Conservation (phyloP, 345 rosid genomes). For the Noccaea bulbosa region DNA sequence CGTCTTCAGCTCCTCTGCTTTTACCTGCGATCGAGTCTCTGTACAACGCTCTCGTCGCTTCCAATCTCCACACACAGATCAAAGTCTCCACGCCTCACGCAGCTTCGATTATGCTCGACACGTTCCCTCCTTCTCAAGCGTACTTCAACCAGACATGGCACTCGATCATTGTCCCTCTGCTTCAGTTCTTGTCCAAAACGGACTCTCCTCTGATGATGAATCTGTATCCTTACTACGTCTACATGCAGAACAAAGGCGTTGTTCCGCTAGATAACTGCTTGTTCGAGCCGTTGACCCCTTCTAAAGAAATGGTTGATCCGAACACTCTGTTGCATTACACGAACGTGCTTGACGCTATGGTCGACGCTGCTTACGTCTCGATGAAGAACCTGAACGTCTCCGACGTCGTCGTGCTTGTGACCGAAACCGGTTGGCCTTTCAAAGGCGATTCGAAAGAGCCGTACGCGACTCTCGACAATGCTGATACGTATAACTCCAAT, state of each 20-base stretch:
- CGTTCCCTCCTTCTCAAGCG: conserved; percentile 95
- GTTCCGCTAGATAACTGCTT: conserved; percentile 88
- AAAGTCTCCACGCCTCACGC: conserved; percentile 95
- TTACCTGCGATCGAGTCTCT: conserved; percentile 85
- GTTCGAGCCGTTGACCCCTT: conserved; percentile 87
- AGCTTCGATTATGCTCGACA: conserved; percentile 73
- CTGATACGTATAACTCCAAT: conserved; percentile 87
- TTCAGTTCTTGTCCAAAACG: conserved; percentile 78
- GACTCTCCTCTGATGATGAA: conserved; percentile 95
- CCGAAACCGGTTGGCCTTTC: conserved; percentile 93
- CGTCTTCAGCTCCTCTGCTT: conserved; percentile 79
- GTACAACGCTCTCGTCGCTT: conserved; percentile 86
- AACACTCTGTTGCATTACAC: conserved; percentile 94
- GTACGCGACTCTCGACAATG: conserved; percentile 80
- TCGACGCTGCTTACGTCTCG: conserved; percentile 88
- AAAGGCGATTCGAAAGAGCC: conserved; percentile 86
- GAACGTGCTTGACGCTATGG: conserved; percentile 92
- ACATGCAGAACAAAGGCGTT: conserved; percentile 93
- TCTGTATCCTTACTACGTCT: conserved; percentile 94
- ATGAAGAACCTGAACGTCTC: conserved; percentile 89
- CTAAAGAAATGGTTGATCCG: conserved; percentile 97
- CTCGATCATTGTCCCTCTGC: conserved; percentile 69
- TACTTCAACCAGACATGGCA: conserved; percentile 87
- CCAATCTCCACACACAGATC: conserved; percentile 82
- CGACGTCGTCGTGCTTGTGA: conserved; percentile 78